A percentile compares a stretch with the other conserved stretches of the same genome.
These are phyloP conservation scores for Neofusicoccum ribis DNA, from an alignment of 2,329 filamentous ascomycete species.

Conservation along the genomic window DNA sequence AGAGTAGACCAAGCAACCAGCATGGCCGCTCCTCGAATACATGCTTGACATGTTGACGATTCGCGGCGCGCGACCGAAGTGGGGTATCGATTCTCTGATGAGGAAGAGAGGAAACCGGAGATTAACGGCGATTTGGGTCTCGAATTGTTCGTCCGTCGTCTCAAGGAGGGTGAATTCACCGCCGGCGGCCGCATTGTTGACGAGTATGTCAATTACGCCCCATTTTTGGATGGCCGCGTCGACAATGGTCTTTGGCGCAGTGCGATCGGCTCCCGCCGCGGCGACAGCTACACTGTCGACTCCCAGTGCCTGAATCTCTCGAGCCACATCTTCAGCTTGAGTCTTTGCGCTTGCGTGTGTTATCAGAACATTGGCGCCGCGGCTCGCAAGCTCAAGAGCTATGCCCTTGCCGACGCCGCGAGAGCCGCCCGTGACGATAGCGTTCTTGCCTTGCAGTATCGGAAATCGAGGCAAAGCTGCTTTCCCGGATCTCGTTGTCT, in stretches of 20 bases:
- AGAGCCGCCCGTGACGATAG: constrained; percentile 49
- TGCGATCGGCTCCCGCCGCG: constrained; percentile 39
- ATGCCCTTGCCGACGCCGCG: constrained; percentile 49
- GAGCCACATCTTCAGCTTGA: constrained; percentile 29
- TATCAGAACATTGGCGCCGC: constrained; percentile 47
- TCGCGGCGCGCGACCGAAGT: constrained; percentile 47
- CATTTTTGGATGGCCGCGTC: constrained; percentile 38
- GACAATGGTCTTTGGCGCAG: constrained; percentile 39
- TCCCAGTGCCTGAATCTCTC: constrained; percentile 33
- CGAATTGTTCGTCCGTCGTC: constrained; percentile 53
- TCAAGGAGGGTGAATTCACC: constrained; percentile 31
- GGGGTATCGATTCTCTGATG: constrained; percentile 53
- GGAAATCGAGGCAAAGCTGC: not conserved
- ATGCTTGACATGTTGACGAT: constrained; percentile 63
- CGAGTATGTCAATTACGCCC: constrained; percentile 44
- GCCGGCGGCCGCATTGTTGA: constrained; percentile 44
- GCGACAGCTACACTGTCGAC: constrained; percentile 43
- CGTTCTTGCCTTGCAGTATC: constrained; percentile 31
- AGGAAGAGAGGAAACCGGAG: constrained; percentile 56
- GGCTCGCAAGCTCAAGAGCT: constrained; percentile 41
- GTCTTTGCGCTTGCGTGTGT: constrained; percentile 47
- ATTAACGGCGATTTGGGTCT: constrained; percentile 57
- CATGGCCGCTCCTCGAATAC: constrained; percentile 50
- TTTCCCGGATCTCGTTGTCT: not conserved
- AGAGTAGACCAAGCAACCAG: constrained; percentile 52